Base-by-base conservation (phyloP, 257 asterid species). In the Capsicum pubescens region DNA sequence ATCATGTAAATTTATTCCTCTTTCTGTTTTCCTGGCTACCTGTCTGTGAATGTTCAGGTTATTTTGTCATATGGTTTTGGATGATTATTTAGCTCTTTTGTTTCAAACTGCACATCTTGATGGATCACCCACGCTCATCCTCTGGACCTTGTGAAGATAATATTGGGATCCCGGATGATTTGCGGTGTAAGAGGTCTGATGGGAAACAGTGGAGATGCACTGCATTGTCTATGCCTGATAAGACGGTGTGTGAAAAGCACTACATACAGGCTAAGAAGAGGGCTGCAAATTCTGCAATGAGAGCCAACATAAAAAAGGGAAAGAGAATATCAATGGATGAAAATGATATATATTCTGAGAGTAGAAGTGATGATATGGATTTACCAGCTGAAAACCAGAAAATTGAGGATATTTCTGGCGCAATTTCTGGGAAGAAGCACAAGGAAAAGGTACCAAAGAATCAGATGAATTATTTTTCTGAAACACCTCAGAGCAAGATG, bases 161-260 rank as follows among this genome's bases (percentile, higher is more conserved):
- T 86, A 84, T 88, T 10, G 98, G 95, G 36, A 92, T 97, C 87
- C 96, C 98, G 57, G 98, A 97, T 88, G 99, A 97, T 90, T 88
- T 97, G 88, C 97, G 99, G 79, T 97, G 99, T 87, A 97, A 97
- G 94, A 93, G 99, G 91, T 97, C 99, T 3, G 99, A 97, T 86
- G 99, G 99, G 80, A 97, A 97, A 87, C 99, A 97, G 85, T 97
- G 99, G 99, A 94, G 99, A 92, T 97, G 99, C 92, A 97, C 99
- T 13, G 99, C 99, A 86, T 87, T 95, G 96, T 97, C 99, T 83
- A 97, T 97, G 99, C 99, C 98, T 54, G 99, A 97, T 88, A 97
- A 97, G 86, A 95, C 99, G 2, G 99, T 97, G 61, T 97, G 99
- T 72, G 98, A 97, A 87, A 97, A 97, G 92, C 99, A 95, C 91